Percentiles rank a stretch among this genome's conserved stretches.
Evolutionary conservation across 495 filamentous ascomycete species (phyloP).

Genomic region (Hypoxylon crocopeplum): DNA sequence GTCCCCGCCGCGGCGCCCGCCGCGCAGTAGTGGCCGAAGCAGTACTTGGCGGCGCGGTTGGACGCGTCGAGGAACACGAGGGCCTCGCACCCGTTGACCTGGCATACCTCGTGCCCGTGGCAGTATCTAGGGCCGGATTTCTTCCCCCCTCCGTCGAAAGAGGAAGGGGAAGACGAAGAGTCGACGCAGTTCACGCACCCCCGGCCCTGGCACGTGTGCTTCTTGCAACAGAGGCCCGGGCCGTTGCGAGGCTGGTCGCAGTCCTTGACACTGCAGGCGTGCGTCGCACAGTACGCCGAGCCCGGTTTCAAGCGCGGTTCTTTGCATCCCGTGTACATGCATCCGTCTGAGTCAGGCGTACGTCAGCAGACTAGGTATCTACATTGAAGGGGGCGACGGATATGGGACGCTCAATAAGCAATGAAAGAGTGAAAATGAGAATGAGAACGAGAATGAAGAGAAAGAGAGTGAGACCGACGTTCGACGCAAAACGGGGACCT

Average conservation of each 20-base stretch:
- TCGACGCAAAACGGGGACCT: slow-evolving; percentile 16
- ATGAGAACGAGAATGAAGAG: background rate
- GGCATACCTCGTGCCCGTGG: slow-evolving; percentile 22
- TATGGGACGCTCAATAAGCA: no score
- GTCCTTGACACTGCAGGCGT: slow-evolving; percentile 17
- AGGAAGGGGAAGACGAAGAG: background rate
- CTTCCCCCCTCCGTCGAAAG: background rate
- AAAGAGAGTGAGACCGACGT: slow-evolving; percentile 20
- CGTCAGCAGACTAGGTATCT: background rate
- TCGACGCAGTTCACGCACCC: slow-evolving; percentile 11
- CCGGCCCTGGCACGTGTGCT: slow-evolving; percentile 19
- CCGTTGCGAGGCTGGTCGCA: slow-evolving; percentile 23
- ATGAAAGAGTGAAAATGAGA: no score
- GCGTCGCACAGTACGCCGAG: slow-evolving; percentile 20
- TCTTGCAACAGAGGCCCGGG: slow-evolving; percentile 10
- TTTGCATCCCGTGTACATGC: slow-evolving; percentile 12
- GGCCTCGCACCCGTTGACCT: slow-evolving; percentile 1
- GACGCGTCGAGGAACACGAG: slow-evolving; percentile 18
- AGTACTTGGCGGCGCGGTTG: slow-evolving; percentile 19
- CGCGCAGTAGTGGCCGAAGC: slow-evolving; percentile 28
- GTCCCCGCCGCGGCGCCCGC: background rate
- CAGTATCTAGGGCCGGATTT: slow-evolving; percentile 7
- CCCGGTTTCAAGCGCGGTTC: slow-evolving; percentile 14
- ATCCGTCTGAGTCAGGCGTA: slow-evolving; percentile 13
- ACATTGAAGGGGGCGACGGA: no score